These are phyloP conservation scores for Lanmaoa pseudosensibilis DNA, from an alignment of 768 basidiomycete genomes.

Conservation along the genomic window DNA sequence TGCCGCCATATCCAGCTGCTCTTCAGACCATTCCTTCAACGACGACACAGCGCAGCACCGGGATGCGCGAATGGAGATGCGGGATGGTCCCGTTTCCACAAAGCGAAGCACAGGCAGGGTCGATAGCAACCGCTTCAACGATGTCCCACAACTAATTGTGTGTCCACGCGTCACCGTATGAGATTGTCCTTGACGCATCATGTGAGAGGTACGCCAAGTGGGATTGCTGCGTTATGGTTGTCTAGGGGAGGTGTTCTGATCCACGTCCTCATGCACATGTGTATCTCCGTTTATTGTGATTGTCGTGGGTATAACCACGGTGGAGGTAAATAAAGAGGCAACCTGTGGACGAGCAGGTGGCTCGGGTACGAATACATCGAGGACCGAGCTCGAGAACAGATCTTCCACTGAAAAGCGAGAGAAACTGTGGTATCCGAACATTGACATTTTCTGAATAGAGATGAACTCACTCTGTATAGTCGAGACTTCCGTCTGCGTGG, in stretches of 20 bases:
- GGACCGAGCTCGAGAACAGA: slow-evolving; percentile 67
- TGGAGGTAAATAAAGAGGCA: slow-evolving; percentile 53
- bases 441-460: background rate
- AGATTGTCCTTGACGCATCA: slow-evolving; percentile 42
- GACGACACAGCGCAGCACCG: background rate
- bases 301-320: no score
- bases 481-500: slow-evolving; percentile 71
- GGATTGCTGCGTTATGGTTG: background rate
- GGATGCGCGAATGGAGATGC: slow-evolving; percentile 17
- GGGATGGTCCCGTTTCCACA: background rate
- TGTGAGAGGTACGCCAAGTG: slow-evolving; percentile 37
- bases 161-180: slow-evolving; percentile 40
- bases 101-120: background rate
- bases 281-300: background rate
- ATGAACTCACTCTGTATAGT: slow-evolving; percentile 60
- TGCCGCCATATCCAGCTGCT: slow-evolving; percentile 42
- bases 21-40: slow-evolving; percentile 11
- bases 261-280: background rate
- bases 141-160: slow-evolving; percentile 38
- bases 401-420: slow-evolving; percentile 60
- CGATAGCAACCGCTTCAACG: background rate
- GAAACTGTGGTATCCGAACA: background rate
- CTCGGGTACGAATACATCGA: slow-evolving; percentile 64
- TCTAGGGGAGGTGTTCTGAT: background rate
- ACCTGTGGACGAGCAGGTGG: slow-evolving; percentile 54